Conservation (phyloP, 2,329 filamentous ascomycete species). For the Ceratocystis cubensis region DNA sequence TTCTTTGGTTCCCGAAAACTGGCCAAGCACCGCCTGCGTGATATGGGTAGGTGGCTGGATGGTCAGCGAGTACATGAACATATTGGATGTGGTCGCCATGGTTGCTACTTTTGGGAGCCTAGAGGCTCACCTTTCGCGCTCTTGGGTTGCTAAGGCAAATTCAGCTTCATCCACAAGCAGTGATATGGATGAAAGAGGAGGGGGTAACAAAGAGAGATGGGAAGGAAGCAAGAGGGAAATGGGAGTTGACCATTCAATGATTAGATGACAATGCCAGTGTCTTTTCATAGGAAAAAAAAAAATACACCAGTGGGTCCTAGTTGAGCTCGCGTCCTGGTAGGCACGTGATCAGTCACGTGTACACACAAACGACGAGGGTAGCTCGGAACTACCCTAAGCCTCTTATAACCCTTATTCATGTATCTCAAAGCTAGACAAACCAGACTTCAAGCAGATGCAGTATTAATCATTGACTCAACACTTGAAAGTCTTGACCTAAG, state of each 20-base stretch:
- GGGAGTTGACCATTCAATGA: constrained; percentile 3
- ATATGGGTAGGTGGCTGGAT: constrained; percentile 84
- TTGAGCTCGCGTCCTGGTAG: not conserved
- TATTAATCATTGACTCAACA: no score
- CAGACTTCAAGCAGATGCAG: no score
- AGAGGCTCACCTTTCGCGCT: constrained; percentile 21
- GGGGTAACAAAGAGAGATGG: not conserved
- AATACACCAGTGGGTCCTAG: constrained; percentile 13
- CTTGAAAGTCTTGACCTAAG: no score
- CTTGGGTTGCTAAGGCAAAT: constrained; percentile 14
- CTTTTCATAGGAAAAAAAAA: constrained; percentile 13
- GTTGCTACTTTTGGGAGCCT: constrained; percentile 30
- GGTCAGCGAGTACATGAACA: constrained; percentile 97
- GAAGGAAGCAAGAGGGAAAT: not conserved
- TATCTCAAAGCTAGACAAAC: not conserved
- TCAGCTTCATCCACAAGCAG: constrained; percentile 21
- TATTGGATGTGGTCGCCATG: constrained; percentile 96
- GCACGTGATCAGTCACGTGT: not conserved
- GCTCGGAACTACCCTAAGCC: not conserved
- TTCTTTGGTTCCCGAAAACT: constrained; percentile 92
- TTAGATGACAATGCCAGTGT: constrained; percentile 1
- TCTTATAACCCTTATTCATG: not conserved
- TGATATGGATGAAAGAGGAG: constrained; percentile 15
- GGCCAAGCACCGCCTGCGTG: constrained; percentile 81
- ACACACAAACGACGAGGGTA: no score